Evolutionary conservation across 768 basidiomycete species (phyloP).

Genomic region (Peribolospora baueri): DNA sequence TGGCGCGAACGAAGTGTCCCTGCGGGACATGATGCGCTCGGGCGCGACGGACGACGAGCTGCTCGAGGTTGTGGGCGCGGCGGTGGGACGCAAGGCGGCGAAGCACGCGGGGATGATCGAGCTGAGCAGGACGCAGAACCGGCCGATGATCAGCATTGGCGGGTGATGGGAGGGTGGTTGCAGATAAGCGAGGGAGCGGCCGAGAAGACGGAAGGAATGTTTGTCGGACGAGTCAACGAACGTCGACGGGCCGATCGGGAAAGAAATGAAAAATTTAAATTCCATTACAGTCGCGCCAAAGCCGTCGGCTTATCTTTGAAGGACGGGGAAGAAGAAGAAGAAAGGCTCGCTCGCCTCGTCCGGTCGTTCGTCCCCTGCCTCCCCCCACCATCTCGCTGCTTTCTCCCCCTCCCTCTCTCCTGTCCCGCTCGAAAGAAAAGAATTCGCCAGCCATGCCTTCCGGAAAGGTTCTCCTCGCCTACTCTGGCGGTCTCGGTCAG

Average conservation of each 20-base stretch:
- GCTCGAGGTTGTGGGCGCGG: conserved; percentile 34
- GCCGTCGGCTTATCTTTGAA: no score
- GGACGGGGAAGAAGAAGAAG: no score
- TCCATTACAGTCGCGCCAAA: no score
- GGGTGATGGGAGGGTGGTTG: conserved; percentile 33
- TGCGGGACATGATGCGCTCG: conserved; percentile 45
- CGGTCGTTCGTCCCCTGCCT: background rate
- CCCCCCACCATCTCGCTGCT: background rate
- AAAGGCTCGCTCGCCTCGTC: background rate
- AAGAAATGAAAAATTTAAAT: no score
- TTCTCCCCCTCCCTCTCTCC: background rate
- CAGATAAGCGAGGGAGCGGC: no score
- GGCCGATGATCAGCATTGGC: conserved; percentile 81
- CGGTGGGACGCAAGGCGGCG: conserved; percentile 45
- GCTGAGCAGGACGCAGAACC: conserved; percentile 28
- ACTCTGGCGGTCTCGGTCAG: conserved; percentile 92
- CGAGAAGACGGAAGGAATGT: no score
- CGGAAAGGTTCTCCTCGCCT: conserved; percentile 62
- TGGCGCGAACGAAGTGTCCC: conserved; percentile 56
- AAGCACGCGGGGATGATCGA: conserved; percentile 60
- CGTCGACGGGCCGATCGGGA: no score
- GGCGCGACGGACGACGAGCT: conserved; percentile 42
- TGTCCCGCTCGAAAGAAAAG: background rate
- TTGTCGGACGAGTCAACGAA: no score
- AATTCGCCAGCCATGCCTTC: background rate